A percentile compares a stretch with the other conserved stretches of the same genome.
Evolutionary conservation across 1,284 basidiomycete genomes (phyloP).

Genomic region (Cryptococcus hybrid): DNA sequence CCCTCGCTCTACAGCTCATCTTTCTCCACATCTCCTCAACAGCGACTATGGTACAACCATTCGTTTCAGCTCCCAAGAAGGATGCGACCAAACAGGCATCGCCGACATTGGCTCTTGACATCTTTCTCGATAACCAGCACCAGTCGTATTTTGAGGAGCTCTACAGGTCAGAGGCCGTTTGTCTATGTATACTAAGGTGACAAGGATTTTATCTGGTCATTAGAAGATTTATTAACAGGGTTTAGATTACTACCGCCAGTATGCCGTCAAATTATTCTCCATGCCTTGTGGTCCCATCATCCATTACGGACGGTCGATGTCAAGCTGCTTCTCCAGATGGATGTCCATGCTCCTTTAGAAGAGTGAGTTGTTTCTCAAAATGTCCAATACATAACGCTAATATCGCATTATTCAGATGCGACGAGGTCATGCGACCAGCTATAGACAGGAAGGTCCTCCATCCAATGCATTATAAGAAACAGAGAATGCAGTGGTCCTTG

Average conservation of each 20-base stretch:
- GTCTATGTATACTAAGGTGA: slow-evolving; percentile 89
- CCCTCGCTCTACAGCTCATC: neutral
- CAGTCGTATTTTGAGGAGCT: slow-evolving; percentile 78
- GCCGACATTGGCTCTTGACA: slow-evolving; percentile 49
- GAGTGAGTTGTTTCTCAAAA: slow-evolving; percentile 17
- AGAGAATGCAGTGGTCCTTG: slow-evolving; percentile 60
- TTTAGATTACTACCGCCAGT: slow-evolving; percentile 76
- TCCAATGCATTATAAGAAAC: slow-evolving; percentile 22
- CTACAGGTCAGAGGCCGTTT: slow-evolving; percentile 86
- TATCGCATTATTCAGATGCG: slow-evolving; percentile 56
- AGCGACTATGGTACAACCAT: slow-evolving; percentile 37
- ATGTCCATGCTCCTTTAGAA: slow-evolving; percentile 28
- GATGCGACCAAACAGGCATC: slow-evolving; percentile 15
- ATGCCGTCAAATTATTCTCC: slow-evolving; percentile 88
- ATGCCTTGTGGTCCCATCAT: slow-evolving; percentile 85
- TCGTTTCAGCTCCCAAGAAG: slow-evolving; percentile 29
- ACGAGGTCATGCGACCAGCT: slow-evolving; percentile 65
- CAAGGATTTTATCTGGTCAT: no score
- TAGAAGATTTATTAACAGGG: neutral
- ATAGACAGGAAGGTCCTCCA: slow-evolving; percentile 72
- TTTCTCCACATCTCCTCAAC: neutral
- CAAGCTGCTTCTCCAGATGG: slow-evolving; percentile 75
- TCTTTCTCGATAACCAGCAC: slow-evolving; percentile 83
- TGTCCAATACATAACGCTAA: neutral
- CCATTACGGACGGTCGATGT: slow-evolving; percentile 69